Evolutionary conservation across 2,329 filamentous ascomycete species (phyloP).

Genomic region (Ceratocystis eucalypticola): DNA sequence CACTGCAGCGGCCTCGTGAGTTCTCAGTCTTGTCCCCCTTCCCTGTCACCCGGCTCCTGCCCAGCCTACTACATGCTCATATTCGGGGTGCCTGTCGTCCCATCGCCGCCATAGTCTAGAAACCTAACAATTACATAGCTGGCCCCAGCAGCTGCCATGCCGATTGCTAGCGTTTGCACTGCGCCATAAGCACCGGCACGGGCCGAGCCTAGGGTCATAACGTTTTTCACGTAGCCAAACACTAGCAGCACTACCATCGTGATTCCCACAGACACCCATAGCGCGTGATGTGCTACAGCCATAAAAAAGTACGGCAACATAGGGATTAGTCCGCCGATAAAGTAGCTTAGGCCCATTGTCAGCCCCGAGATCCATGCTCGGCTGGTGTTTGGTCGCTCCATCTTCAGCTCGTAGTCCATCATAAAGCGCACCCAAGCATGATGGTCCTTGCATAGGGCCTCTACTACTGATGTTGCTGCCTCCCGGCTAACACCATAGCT

Average conservation of each 20-base stretch:
- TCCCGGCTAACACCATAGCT: conserved; percentile 35
- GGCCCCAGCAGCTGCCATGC: conserved; percentile 50
- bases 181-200: conserved; percentile 44
- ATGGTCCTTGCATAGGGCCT: conserved; percentile 35
- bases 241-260: conserved; percentile 47
- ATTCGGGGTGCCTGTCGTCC: background rate
- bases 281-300: conserved; percentile 31
- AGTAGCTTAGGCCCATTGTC: conserved; percentile 56
- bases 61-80: background rate
- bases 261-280: conserved; percentile 46
- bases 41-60: background rate
- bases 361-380: conserved; percentile 43
- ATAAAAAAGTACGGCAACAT: conserved; percentile 56
- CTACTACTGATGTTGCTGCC: conserved; percentile 34
- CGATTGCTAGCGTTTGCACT: conserved; percentile 50
- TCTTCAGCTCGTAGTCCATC: conserved; percentile 44
- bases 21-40: background rate
- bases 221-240: conserved; percentile 55
- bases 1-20: background rate
- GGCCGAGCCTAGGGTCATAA: conserved; percentile 30
- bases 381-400: conserved; percentile 33
- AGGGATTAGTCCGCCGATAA: conserved; percentile 57
- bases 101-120: conserved; percentile 30
- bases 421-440: conserved; percentile 43
- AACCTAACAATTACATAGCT: conserved; percentile 49